Evolutionary conservation across 148 eudicot species (phyloP), one percentile per base, ranked within the genome.

Genomic region (Vaccinium corymbosum): DNA sequence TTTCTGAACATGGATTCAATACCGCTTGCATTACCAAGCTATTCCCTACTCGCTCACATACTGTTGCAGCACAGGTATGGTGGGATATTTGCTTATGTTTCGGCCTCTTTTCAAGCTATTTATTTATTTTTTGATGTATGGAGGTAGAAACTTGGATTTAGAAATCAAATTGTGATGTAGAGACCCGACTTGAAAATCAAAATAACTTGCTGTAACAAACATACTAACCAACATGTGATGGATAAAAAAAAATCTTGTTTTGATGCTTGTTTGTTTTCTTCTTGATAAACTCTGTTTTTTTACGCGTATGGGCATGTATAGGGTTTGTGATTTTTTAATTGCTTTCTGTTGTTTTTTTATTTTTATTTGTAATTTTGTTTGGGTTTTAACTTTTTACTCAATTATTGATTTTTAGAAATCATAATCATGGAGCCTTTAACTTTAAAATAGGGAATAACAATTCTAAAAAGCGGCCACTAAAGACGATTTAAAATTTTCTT

Each of bases 11-110:
- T 88, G 99, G 99, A 57, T 97, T 97, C 80, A 93, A 95, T 59
- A 97, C 99, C 1, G 99, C 99, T 85, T 97, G 99, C 86, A 90
- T 97, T 83, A 97, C 99, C 76, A 97, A 97, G 91, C 98, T 97
- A n/a, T 97, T 97, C 76, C 98, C 98, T 20, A 97, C 98, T 78
- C 95, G 98, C 49, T 97, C 99, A 6, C 99, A 97, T 79, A 97
- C 99, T 1, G 99, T 94, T 83, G 98, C 99, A 20, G 99, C 99
- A 76, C 99, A 97, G 97, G 99, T 96, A 55, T 19, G 9, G 10
- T 53, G 51, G 8, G 13, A 42, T 66, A 5, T 32, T 16, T 57
- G 15, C 9, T 35, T 25, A 25, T 70, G n/a, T 71, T 29, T 82
- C 6, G 16, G 25, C 78, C 4, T 25, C 56, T 49, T 49, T 76